Conservation (phyloP, 257 asterid species). For the Solanum sejunctum region DNA sequence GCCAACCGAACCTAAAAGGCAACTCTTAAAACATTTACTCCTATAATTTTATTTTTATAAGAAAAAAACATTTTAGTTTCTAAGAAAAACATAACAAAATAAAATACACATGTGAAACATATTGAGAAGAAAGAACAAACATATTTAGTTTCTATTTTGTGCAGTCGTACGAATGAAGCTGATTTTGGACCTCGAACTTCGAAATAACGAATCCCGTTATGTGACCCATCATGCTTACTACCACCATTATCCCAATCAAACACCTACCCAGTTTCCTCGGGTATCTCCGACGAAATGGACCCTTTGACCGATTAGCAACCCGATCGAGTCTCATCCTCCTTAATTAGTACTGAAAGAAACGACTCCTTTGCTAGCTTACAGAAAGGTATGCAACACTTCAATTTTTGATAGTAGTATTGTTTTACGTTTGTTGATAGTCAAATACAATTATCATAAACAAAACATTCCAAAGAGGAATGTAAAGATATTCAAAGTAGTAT, state of each 20-base stretch:
- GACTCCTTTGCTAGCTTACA: background rate
- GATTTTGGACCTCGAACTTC: slow-evolving; percentile 45
- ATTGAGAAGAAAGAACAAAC: background rate
- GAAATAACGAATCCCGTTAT: slow-evolving; percentile 58
- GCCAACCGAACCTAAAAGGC: background rate
- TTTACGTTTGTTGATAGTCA: no score
- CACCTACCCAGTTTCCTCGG: slow-evolving; percentile 78
- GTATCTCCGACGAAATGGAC: slow-evolving; percentile 44
- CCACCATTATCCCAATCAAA: slow-evolving; percentile 80
- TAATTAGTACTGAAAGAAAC: background rate
- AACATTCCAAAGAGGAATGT: no score
- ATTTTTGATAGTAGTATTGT: background rate
- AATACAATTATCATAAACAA: no score
- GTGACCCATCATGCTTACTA: slow-evolving; percentile 87
- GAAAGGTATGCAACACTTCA: no score
- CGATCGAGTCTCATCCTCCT: background rate
- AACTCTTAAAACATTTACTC: background rate
- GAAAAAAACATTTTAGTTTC: background rate
- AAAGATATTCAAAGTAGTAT: no score
- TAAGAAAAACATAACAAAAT: background rate
- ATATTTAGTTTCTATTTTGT: no score
- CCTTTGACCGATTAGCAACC: slow-evolving; percentile 49
- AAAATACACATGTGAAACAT: background rate
- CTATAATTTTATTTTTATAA: background rate
- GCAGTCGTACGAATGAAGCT: slow-evolving; percentile 71